Conservation (phyloP, 2,329 filamentous ascomycete genomes). For the Byssoonygena ceratinophila region DNA sequence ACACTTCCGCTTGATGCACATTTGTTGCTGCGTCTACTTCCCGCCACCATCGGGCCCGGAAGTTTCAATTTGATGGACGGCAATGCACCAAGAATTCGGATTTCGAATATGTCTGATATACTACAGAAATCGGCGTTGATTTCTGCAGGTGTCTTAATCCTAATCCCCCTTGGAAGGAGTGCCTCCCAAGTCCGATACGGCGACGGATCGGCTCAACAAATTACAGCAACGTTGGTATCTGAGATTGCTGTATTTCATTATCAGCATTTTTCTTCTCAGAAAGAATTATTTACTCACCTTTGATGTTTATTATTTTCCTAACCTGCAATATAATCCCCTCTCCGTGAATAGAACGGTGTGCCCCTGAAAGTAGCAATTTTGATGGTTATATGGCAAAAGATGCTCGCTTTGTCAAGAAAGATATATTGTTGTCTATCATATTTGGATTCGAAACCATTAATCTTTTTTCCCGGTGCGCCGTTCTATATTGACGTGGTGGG, state of each 20-base stretch:
- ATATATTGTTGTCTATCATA: too few species aligned
- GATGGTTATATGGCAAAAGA: too few species aligned
- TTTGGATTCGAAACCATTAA: too few species aligned
- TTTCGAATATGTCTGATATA: not conserved
- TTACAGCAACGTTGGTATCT: not conserved
- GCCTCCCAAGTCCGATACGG: not conserved
- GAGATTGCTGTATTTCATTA: not conserved
- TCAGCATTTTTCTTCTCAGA: not conserved
- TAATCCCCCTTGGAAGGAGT: too few species aligned
- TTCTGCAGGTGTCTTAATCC: too few species aligned
- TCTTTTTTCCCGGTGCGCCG: too few species aligned
- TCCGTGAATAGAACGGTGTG: too few species aligned
- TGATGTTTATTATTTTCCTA: not conserved
- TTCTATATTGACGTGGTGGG: not conserved
- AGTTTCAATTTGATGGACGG: not conserved
- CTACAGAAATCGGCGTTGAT: too few species aligned
- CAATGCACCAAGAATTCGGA: not conserved
- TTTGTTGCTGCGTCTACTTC: not conserved
- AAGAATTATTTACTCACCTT: not conserved
- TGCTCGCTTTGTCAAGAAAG: too few species aligned
- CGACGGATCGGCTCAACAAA: not conserved
- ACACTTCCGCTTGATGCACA: not conserved
- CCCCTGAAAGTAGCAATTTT: too few species aligned
- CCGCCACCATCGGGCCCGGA: not conserved
- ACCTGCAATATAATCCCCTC: too few species aligned